These are phyloP conservation scores for Colletotrichum truncatum DNA, from an alignment of 2,329 filamentous ascomycete species.

Conservation along the genomic window DNA sequence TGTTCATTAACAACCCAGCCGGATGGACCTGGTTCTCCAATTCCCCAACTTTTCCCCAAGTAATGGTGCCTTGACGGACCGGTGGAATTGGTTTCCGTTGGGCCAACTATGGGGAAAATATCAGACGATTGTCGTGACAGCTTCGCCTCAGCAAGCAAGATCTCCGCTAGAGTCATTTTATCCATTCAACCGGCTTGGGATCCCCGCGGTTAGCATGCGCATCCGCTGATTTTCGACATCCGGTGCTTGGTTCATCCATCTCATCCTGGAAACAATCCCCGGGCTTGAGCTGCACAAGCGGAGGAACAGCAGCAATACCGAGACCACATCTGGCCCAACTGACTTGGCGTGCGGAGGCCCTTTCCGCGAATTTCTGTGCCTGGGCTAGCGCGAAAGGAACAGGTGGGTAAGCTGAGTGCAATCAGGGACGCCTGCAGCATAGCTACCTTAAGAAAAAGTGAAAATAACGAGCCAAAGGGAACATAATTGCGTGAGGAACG, in stretches of 20 bases:
- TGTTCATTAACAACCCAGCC: background rate
- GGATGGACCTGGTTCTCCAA: background rate
- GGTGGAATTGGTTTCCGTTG: background rate
- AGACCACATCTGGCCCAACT: background rate
- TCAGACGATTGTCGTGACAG: background rate
- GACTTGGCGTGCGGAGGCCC: constrained; percentile 17
- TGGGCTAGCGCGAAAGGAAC: constrained; percentile 10
- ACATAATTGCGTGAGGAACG: background rate
- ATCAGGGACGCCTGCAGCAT: background rate
- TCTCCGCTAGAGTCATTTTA: background rate
- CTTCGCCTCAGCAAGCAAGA: background rate
- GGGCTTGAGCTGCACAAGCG: background rate
- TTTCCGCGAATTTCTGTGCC: constrained; percentile 26
- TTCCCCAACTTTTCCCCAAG: background rate
- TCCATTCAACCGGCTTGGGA: constrained; percentile 12
- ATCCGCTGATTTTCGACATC: background rate
- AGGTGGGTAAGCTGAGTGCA: background rate
- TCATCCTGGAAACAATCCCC: background rate
- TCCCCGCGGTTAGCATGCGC: background rate
- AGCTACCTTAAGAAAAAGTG: too few relatives aligned
- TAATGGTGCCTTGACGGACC: constrained; percentile 12
- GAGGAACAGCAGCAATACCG: background rate
- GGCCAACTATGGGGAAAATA: background rate
- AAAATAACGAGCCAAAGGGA: background rate
- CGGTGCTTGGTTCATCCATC: too few relatives aligned